Conservation (phyloP, 257 asterid species). For the Henckelia pumila region DNA sequence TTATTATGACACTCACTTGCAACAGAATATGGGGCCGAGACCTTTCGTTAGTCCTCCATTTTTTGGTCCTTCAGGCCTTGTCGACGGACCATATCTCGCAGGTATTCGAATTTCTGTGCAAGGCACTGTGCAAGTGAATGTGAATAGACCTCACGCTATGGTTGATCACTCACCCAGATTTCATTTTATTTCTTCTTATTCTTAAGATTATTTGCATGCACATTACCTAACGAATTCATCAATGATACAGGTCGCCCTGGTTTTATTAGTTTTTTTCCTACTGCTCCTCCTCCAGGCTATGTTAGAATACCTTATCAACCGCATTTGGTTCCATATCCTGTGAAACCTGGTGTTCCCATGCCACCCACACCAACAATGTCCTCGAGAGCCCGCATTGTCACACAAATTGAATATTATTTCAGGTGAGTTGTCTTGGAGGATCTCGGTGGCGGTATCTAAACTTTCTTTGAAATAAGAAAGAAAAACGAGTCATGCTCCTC, state of each 20-base stretch:
- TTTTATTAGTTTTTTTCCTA: constrained; percentile 48
- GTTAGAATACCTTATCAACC: constrained; percentile 66
- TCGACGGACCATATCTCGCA: constrained; percentile 52
- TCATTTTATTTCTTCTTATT: constrained; percentile 9
- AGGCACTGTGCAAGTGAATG: constrained; percentile 11
- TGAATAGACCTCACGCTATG: not conserved
- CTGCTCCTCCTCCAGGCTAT: constrained; percentile 62
- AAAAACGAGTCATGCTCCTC: not conserved
- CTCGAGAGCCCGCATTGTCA: constrained; percentile 51
- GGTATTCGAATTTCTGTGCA: constrained; percentile 40
- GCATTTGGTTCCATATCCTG: constrained; percentile 48
- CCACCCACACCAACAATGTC: constrained; percentile 46
- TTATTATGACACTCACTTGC: constrained; percentile 48
- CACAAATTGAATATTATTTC: constrained; percentile 95
- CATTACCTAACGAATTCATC: constrained; percentile 18
- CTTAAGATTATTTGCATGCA: constrained; percentile 14
- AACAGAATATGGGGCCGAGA: constrained; percentile 57
- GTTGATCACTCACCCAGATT: not conserved
- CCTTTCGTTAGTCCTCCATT: constrained; percentile 57
- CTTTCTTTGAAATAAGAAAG: constrained; percentile 13
- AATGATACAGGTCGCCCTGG: constrained; percentile 71
- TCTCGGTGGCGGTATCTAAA: constrained; percentile 16
- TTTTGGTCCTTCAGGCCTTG: constrained; percentile 48
- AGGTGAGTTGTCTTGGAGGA: constrained; percentile 46
- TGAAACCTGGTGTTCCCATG: constrained; percentile 50